These are phyloP conservation scores for Linum lewisii DNA, from an alignment of 345 rosid genomes.

Conservation along the genomic window DNA sequence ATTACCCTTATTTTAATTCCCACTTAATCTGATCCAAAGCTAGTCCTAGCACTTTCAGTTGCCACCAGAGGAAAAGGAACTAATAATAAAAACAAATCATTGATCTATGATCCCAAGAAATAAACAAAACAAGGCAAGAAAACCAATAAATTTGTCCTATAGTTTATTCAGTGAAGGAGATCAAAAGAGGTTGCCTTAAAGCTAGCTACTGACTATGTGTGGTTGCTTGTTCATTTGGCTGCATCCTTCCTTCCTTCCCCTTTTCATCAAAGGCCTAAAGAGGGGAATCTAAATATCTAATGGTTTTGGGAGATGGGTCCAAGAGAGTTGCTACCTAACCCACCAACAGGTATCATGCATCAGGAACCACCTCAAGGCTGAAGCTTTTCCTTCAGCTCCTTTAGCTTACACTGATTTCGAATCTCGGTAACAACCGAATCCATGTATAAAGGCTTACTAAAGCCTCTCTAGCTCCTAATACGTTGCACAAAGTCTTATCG, in stretches of 20 bases:
- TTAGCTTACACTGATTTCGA: no score
- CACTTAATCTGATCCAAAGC: background rate
- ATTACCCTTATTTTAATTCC: no score
- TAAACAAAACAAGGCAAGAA: background rate
- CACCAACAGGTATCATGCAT: slow-evolving; percentile 8
- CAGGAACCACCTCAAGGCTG: no score
- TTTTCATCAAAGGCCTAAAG: background rate
- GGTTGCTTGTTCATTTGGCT: background rate
- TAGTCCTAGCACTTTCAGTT: background rate
- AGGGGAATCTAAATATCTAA: background rate
- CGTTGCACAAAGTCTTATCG: no score
- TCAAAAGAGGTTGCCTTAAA: background rate
- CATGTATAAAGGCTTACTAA: no score
- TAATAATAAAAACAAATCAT: background rate
- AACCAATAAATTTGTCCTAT: background rate
- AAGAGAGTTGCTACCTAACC: slow-evolving; percentile 6
- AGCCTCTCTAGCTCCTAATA: no score
- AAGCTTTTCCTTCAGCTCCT: background rate
- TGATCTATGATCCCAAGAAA: background rate
- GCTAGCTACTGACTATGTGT: background rate
- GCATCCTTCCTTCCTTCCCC: background rate
- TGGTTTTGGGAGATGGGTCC: background rate
- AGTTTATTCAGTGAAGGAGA: background rate
- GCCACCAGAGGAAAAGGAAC: background rate
- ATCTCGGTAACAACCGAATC: no score